Evolutionary conservation across 176 grass and related monocot species (phyloP).

Genomic region (Panicum miliaceum): DNA sequence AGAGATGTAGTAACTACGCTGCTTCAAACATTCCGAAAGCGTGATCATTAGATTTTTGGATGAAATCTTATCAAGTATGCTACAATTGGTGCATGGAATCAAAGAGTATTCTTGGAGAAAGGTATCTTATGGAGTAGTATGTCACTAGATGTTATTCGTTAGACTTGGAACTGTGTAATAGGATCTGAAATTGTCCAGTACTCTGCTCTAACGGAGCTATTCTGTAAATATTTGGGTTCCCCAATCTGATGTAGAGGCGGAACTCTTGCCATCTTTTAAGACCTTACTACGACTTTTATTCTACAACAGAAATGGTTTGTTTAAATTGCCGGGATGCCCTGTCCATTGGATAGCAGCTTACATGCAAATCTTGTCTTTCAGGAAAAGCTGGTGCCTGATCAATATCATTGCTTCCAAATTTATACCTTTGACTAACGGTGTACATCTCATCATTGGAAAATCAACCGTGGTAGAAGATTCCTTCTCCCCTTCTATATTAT

Average conservation of each 20-base stretch:
- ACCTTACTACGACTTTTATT: background rate
- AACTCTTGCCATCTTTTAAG: background rate
- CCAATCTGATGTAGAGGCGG: background rate
- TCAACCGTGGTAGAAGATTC: background rate
- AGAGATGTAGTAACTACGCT: background rate
- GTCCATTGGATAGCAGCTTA: background rate
- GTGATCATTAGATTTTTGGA: background rate
- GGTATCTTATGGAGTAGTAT: background rate
- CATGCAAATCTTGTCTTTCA: background rate
- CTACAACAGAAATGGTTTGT: background rate
- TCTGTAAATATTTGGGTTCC: background rate
- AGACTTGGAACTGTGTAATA: background rate
- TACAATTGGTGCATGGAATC: background rate
- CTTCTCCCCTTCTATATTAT: background rate
- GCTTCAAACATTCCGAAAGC: background rate
- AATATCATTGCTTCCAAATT: slow-evolving; percentile 7
- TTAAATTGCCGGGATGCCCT: background rate
- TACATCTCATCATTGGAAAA: slow-evolving; percentile 5
- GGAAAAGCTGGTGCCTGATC: background rate
- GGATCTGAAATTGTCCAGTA: background rate
- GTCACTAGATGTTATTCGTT: too few species aligned
- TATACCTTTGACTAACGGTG: background rate
- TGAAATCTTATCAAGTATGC: background rate
- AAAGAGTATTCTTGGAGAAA: background rate
- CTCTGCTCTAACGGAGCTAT: background rate